These are phyloP conservation scores for Hyaloperonospora brassicae DNA, from an alignment of 352 stramenopile genomes.

Conservation along the genomic window DNA sequence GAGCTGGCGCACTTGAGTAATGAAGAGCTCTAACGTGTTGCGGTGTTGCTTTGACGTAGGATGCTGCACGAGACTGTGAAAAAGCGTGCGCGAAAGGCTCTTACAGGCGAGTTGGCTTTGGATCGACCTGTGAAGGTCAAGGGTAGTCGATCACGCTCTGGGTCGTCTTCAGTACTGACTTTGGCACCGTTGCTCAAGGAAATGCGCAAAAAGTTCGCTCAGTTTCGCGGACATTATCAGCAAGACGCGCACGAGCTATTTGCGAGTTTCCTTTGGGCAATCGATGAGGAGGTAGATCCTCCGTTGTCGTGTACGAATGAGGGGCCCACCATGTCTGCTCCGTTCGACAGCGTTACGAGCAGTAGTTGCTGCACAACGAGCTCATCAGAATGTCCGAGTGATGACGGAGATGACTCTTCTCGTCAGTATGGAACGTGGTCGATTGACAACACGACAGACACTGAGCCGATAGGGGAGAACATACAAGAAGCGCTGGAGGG, in stretches of 20 bases:
- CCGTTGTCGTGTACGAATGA: constrained; percentile 13
- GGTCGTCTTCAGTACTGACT: constrained; percentile 42
- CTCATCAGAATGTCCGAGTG: constrained; percentile 24
- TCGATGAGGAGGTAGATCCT: constrained; percentile 65
- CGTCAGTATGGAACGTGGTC: constrained; percentile 8
- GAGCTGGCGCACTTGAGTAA: not conserved
- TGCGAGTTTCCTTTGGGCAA: constrained; percentile 86
- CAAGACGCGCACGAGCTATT: constrained; percentile 97
- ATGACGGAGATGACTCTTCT: constrained; percentile 17
- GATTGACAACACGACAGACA: constrained; percentile 14
- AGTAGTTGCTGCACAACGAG: constrained; percentile 20
- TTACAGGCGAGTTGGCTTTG: constrained; percentile 14
- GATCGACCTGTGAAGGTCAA: constrained; percentile 19
- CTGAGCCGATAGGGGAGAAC: constrained; percentile 11
- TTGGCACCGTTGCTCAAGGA: constrained; percentile 56
- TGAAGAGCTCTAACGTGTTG: not conserved
- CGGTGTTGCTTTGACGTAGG: constrained; percentile 15
- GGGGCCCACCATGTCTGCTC: not conserved
- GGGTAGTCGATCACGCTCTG: constrained; percentile 13
- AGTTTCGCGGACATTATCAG: constrained; percentile 92
- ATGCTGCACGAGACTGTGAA: constrained; percentile 56
- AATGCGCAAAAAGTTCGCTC: constrained; percentile 77
- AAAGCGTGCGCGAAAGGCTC: constrained; percentile 33
- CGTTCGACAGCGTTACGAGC: constrained; percentile 14
- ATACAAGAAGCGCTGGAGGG: constrained; percentile 22